Conservation (phyloP, 768 basidiomycete species). For the Psilocybe subaeruginosa region DNA sequence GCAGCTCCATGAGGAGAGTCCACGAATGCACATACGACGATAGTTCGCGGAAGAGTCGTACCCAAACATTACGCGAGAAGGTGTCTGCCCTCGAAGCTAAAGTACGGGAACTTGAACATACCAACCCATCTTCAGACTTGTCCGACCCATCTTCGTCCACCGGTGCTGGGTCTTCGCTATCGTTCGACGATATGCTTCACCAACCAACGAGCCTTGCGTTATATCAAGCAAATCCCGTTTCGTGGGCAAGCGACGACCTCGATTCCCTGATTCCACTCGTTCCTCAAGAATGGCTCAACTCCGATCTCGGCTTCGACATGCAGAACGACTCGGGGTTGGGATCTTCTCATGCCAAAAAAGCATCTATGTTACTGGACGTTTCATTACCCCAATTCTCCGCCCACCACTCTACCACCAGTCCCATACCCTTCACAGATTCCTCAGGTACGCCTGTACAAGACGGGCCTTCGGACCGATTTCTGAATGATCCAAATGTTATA, state of each 20-base stretch:
- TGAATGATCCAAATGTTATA: slow-evolving; percentile 11
- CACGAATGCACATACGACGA: slow-evolving; percentile 64
- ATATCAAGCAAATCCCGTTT: background rate
- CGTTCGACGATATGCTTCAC: background rate
- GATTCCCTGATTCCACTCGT: slow-evolving; percentile 4
- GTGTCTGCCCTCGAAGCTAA: slow-evolving; percentile 54
- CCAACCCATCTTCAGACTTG: slow-evolving; percentile 1
- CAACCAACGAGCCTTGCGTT: background rate
- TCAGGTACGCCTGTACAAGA: slow-evolving; percentile 17
- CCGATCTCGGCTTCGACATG: background rate
- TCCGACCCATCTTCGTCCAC: background rate
- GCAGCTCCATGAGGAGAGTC: slow-evolving; percentile 53
- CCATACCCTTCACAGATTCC: slow-evolving; percentile 17
- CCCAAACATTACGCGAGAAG: slow-evolving; percentile 60
- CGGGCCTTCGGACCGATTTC: slow-evolving; percentile 14
- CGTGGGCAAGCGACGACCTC: background rate
- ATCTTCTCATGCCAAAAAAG: background rate
- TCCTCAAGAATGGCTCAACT: slow-evolving; percentile 2
- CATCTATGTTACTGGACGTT: slow-evolving; percentile 5
- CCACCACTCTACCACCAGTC: background rate
- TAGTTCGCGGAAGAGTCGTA: slow-evolving; percentile 60
- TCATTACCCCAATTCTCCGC: slow-evolving; percentile 5
- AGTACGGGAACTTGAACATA: slow-evolving; percentile 54
- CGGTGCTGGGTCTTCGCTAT: background rate
- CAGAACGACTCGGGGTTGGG: background rate